Evolutionary conservation across 495 filamentous ascomycete species (phyloP).

Genomic region (Penicillium daleae): DNA sequence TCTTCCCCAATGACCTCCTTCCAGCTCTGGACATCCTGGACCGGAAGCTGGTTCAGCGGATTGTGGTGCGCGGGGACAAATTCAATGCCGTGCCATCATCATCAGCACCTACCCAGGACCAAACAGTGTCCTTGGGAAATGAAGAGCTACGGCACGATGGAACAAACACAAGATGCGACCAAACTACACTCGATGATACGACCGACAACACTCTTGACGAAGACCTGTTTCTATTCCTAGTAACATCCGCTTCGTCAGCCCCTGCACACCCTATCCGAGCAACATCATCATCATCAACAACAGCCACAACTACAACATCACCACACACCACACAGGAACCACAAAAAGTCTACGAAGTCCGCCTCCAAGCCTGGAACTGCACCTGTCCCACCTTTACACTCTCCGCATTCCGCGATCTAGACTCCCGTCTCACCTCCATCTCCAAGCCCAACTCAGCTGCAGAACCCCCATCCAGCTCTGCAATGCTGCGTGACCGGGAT

Average conservation of each 20-base stretch:
- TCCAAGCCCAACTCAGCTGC: constrained; percentile 8
- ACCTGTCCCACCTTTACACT: constrained; percentile 83
- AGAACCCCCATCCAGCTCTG: constrained; percentile 12
- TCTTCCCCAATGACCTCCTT: constrained; percentile 61
- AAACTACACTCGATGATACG: constrained; percentile 3
- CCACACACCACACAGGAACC: constrained; percentile 26
- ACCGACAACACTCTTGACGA: constrained; percentile 12
- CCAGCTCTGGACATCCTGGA: constrained; percentile 85
- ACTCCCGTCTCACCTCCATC: constrained; percentile 1
- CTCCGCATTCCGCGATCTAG: constrained; percentile 57
- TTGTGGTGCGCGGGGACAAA: constrained; percentile 25
- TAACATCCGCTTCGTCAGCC: constrained; percentile 51
- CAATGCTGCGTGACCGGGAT: constrained; percentile 11
- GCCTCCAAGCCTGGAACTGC: constrained; percentile 82
- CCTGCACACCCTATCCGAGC: constrained; percentile 26
- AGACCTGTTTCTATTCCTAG: constrained; percentile 41
- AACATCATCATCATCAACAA: background rate
- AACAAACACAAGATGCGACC: background rate
- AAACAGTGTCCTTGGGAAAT: background rate
- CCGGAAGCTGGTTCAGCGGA: constrained; percentile 62
- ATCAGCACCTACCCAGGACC: constrained; percentile 7
- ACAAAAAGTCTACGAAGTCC: constrained; percentile 66
- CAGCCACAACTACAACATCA: constrained; percentile 16
- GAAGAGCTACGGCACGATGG: background rate
- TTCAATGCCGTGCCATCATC: background rate